Evolutionary conservation across 2,329 filamentous ascomycete genomes (phyloP), one percentile per base, ranked within the genome.

Genomic region (Claviceps humidiphila): DNA sequence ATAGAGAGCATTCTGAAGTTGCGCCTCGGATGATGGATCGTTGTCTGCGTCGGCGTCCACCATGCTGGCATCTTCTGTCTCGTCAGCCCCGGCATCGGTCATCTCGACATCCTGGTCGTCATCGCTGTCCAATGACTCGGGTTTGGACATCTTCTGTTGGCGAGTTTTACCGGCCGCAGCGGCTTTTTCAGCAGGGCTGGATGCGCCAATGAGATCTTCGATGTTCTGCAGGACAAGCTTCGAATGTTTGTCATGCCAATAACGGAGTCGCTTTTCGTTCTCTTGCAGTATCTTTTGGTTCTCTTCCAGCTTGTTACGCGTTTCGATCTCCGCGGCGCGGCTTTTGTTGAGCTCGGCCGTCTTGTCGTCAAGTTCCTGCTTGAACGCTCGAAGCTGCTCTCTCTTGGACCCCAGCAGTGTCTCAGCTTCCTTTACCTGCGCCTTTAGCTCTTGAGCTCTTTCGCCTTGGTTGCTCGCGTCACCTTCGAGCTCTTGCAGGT

Each of bases 291-390:
- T 80, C 70, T 98, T 98, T 58, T 95, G 87, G 66, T 91, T 93
- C 64, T 97, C 91, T 63, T 97, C 93, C 1, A 98, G 82, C 71
- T 95, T 95, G 70, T 97, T 97, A 57, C 87, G 86, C 89, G 97
- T 96, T 68, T 98, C 93, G 55, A 98, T 96, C 67, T 98, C 93
- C 3, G 85, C 74, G 0, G 89, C 90, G 9, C 91, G 81, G 0
- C 86, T 95, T 63, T 89, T 85, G 63, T 97, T 96, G 53, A 97
- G 76, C 64, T 94, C 89, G 0, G 83, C 72, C 1, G 81, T 85
- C 74, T 90, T 95, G 60, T 87, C 83, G 58, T 98, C 91, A 11
- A 97, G 76, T 60, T 95, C 87, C 4, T 79, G 73, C 71, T 97
- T 98, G 52, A 97, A 68, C 9, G 79, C 74, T 47, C 82, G 77